These are phyloP conservation scores for Pyrenophora seminiperda DNA, from an alignment of 2,329 filamentous ascomycete genomes.

Conservation along the genomic window DNA sequence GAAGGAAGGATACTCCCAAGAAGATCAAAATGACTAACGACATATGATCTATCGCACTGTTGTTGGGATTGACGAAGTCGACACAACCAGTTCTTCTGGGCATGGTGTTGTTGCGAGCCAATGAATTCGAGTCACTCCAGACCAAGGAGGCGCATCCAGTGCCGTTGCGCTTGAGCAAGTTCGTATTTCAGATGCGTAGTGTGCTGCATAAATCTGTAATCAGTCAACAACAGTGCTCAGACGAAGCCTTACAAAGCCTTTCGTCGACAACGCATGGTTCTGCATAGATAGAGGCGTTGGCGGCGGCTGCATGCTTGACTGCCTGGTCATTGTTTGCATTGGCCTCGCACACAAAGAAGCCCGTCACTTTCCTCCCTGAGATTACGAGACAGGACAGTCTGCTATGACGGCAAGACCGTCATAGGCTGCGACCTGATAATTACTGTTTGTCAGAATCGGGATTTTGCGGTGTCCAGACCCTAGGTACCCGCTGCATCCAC, in stretches of 20 bases:
- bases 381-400: background rate
- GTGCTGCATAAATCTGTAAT: conserved; percentile 2
- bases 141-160: background rate
- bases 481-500: background rate
- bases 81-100: conserved; percentile 13
- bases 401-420: background rate
- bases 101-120: conserved; percentile 26
- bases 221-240: conserved; percentile 8
- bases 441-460: background rate
- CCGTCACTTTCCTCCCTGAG: background rate
- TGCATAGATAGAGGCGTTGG: background rate
- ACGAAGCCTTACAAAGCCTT: conserved; percentile 10
- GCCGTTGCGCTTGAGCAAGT: conserved; percentile 8
- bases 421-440: background rate
- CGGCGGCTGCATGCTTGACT: conserved; percentile 1
- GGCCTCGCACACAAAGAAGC: background rate
- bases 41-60: conserved; percentile 13
- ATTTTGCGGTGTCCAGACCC: background rate
- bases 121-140: conserved; percentile 21
- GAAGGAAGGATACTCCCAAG: conserved; percentile 5
- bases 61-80: conserved; percentile 10
- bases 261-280: background rate
- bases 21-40: conserved; percentile 9
- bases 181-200: background rate
- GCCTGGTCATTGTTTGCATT: background rate